These are phyloP conservation scores for Dryadomyces quercus-mongolicae DNA, from an alignment of 2,329 filamentous ascomycete genomes.

Conservation along the genomic window DNA sequence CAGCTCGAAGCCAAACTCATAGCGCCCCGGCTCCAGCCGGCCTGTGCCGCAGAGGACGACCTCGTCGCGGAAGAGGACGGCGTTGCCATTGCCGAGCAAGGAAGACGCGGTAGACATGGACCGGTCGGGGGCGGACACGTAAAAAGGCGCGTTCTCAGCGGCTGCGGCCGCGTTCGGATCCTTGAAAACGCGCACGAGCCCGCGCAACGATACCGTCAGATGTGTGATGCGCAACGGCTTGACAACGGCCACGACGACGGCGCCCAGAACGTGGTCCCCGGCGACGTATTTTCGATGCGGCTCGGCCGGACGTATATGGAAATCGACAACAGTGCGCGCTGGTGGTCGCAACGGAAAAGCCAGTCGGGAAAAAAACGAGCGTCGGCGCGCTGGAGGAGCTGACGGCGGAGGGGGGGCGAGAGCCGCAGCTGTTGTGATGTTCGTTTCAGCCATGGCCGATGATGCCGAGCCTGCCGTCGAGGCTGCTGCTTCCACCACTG, in stretches of 20 bases:
- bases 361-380: constrained; percentile 41
- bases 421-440: neutral
- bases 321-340: constrained; percentile 59
- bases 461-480: neutral
- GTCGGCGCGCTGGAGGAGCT: constrained; percentile 15
- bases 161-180: constrained; percentile 42
- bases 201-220: constrained; percentile 65
- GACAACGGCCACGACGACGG: constrained; percentile 58
- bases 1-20: constrained; percentile 54
- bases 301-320: constrained; percentile 65
- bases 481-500: neutral
- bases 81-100: constrained; percentile 66
- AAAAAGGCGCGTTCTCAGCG: constrained; percentile 19
- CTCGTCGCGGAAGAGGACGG: constrained; percentile 75
- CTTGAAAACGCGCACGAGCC: constrained; percentile 70
- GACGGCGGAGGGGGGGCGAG: neutral
- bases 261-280: constrained; percentile 62
- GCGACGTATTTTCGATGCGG: constrained; percentile 66
- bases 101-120: neutral
- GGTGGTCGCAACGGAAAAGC: constrained; percentile 37
- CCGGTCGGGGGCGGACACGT: constrained; percentile 12
- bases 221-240: constrained; percentile 71
- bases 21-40: constrained; percentile 58
- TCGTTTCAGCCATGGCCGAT: neutral
- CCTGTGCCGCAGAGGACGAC: constrained; percentile 69